A percentile compares a stretch with the other conserved stretches of the same genome.
These are phyloP conservation scores for Podochytrium sp. DNA, from an alignment of 192 early-diverging fungal genomes.

Conservation along the genomic window DNA sequence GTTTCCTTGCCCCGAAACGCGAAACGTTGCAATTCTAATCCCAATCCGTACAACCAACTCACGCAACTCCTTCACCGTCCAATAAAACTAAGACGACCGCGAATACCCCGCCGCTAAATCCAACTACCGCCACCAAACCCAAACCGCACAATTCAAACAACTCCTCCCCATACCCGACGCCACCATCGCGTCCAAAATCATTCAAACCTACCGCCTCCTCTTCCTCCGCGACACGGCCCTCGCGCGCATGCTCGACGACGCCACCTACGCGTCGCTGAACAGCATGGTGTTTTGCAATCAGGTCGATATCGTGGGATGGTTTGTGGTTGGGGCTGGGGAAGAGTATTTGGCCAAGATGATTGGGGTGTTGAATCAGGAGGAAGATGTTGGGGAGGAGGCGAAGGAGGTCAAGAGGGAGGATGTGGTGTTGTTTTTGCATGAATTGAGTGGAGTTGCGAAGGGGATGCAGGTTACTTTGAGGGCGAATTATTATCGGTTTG, in stretches of 20 bases:
- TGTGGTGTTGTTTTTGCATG: conserved; percentile 79
- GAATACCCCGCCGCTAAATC: conserved; percentile 72
- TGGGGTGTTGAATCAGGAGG: conserved; percentile 53
- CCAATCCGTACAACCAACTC: too few relatives aligned
- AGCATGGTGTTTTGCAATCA: conserved; percentile 83
- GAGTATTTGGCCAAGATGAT: conserved; percentile 75
- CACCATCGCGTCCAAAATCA: conserved; percentile 76
- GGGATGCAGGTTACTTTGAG: conserved; percentile 65
- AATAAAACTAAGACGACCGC: conserved; percentile 88
- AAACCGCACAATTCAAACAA: conserved; percentile 54
- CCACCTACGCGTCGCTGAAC: conserved; percentile 70
- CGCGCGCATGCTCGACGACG: conserved; percentile 76
- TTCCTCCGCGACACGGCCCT: conserved; percentile 88
- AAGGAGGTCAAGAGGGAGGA: conserved; percentile 46
- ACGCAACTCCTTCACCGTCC: too few relatives aligned
- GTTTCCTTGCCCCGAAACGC: conserved; percentile 3
- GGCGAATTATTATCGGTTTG: conserved; percentile 67
- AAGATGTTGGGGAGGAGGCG: conserved; percentile 56
- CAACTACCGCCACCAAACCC: conserved; percentile 75
- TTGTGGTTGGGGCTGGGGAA: conserved; percentile 32
- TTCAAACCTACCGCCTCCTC: conserved; percentile 83
- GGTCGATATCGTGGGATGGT: conserved; percentile 75
- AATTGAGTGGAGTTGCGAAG: conserved; percentile 79
- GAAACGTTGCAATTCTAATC: neutral
- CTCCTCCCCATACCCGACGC: conserved; percentile 80